Conservation (phyloP, 306 rosid species). For the Quercus berberidifolia region DNA sequence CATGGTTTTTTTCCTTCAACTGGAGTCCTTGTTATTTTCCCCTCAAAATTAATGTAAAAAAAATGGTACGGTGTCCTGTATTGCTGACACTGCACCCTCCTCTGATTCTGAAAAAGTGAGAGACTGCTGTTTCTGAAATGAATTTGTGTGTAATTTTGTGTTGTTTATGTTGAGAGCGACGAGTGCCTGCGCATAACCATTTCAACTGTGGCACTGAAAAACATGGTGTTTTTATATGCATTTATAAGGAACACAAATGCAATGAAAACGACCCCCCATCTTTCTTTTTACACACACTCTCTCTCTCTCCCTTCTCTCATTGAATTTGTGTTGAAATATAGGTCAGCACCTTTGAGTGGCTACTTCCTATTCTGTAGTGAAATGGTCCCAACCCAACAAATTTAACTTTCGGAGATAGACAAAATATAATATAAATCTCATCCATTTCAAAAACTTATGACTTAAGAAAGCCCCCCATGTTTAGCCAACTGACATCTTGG, state of each 20-base stretch:
- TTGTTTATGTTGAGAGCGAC: conserved; percentile 72
- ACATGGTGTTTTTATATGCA: conserved; percentile 48
- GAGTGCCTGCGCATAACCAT: conserved; percentile 44
- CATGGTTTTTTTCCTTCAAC: neutral
- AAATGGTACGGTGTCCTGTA: conserved; percentile 18
- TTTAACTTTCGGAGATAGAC: conserved; percentile 30
- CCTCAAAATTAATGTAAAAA: conserved; percentile 28
- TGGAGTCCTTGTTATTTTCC: neutral
- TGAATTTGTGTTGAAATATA: neutral
- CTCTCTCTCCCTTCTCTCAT: conserved; percentile 8
- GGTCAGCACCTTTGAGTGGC: neutral
- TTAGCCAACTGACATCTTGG: conserved; percentile 3
- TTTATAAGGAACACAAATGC: conserved; percentile 54
- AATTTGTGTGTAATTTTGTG: conserved; percentile 19
- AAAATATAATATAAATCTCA: conserved; percentile 20
- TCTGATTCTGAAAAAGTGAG: conserved; percentile 23
- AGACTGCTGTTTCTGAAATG: conserved; percentile 3
- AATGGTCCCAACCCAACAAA: conserved; percentile 29
- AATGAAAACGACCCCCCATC: conserved; percentile 63
- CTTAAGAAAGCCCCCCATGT: conserved; percentile 20
- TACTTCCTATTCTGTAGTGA: neutral
- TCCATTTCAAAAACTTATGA: conserved; percentile 19
- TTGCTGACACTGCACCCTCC: conserved; percentile 32
- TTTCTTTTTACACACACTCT: conserved; percentile 21
- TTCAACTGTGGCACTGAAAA: conserved; percentile 97